Conservation (phyloP, 192 early-diverging fungal genomes). For the Cetraspora pellucida region DNA sequence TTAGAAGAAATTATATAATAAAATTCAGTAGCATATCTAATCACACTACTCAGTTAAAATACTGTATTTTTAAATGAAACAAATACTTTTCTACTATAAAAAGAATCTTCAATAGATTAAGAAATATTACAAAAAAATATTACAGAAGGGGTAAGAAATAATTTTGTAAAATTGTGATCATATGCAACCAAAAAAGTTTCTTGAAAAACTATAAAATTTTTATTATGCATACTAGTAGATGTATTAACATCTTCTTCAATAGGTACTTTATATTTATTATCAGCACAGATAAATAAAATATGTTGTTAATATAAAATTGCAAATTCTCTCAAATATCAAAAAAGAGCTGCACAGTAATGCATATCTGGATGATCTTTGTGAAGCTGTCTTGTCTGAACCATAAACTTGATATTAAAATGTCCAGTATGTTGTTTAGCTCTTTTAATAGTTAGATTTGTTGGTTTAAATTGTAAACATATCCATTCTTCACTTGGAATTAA, state of each 20-base stretch:
- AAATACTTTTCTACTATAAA: conserved; percentile 2
- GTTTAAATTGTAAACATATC: not conserved
- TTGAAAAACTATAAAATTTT: not conserved
- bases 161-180: not conserved
- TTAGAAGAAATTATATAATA: not conserved
- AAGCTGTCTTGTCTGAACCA: not conserved
- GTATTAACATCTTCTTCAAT: not conserved
- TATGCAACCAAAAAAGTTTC: conserved; percentile 1
- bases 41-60: not conserved
- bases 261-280: not conserved
- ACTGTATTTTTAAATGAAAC: not conserved
- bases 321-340: not conserved
- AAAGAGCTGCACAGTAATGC: not conserved
- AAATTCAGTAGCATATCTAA: not conserved
- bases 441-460: not conserved
- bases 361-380: not conserved
- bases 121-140: conserved; percentile 6
- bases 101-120: not conserved
- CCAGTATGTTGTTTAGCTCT: not conserved
- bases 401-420: not conserved
- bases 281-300: not conserved
- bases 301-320: no score
- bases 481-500: conserved; percentile 3
- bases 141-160: not conserved
- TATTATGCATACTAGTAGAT: not conserved